phyloP scores from a whole-genome alignment of 192 early-diverging fungal genomes.

The Coemansia interrupta region DNA sequence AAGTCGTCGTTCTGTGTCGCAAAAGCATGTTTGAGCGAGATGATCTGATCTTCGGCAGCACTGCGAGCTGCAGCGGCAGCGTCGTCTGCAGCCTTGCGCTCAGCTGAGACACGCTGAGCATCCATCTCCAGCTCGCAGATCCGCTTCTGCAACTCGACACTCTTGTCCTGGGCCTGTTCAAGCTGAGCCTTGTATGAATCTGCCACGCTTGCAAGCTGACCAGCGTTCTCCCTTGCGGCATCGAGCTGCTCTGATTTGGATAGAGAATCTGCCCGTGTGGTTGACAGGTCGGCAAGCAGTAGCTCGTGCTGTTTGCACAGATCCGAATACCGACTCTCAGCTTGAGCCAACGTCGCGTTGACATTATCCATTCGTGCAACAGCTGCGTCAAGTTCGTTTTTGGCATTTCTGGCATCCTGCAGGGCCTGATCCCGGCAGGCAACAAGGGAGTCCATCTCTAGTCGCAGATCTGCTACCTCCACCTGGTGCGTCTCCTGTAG shows the following conservation, averaged over 20 bases:
- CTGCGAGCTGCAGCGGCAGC: neutral
- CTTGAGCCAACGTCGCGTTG: neutral
- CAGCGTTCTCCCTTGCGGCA: neutral
- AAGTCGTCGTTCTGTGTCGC: neutral
- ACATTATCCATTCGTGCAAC: neutral
- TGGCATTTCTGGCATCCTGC: neutral
- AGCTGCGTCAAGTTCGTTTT: neutral
- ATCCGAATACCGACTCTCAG: neutral
- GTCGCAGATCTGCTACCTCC: conserved; percentile 2
- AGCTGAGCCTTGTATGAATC: conserved; percentile 2
- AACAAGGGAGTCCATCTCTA: neutral
- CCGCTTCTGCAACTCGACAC: neutral
- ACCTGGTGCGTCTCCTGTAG: neutral
- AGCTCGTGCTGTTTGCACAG: neutral
- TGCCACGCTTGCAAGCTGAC: neutral
- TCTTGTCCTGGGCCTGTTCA: neutral
- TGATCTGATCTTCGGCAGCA: neutral
- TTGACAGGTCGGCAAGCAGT: neutral
- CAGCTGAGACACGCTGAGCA: neutral
- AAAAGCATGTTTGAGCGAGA: neutral
- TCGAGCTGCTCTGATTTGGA: neutral
- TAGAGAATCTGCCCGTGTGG: neutral
- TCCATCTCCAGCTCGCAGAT: neutral
- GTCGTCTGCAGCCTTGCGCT: neutral
- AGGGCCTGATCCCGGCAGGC: neutral